Conservation (phyloP, 108 stramenopile genomes). For the Fragilaria crotonensis region DNA sequence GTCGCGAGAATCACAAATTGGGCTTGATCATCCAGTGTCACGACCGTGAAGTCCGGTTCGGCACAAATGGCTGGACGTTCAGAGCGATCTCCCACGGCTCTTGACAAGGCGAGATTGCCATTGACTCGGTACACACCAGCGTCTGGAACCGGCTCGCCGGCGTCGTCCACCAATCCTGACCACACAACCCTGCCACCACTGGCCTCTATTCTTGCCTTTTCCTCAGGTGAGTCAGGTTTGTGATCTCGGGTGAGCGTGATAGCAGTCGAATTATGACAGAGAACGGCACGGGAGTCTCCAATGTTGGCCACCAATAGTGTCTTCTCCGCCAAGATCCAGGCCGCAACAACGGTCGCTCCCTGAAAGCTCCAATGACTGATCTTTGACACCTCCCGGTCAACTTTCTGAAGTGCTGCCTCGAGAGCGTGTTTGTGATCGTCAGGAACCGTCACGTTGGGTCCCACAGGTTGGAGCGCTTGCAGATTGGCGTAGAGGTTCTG, state of each 20-base stretch:
- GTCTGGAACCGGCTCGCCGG: conserved; percentile 40
- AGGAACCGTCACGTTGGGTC: not conserved
- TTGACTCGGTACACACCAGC: conserved; percentile 89
- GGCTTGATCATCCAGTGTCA: conserved; percentile 32
- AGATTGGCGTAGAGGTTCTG: conserved; percentile 73
- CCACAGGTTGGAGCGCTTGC: conserved; percentile 37
- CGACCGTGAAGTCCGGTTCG: conserved; percentile 69
- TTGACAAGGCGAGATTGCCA: conserved; percentile 89
- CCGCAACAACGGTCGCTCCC: conserved; percentile 86
- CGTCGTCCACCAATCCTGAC: conserved; percentile 43
- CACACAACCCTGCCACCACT: conserved; percentile 69
- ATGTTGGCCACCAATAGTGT: conserved; percentile 83
- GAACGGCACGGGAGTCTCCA: conserved; percentile 84
- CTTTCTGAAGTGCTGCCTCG: conserved; percentile 42
- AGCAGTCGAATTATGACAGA: conserved; percentile 56
- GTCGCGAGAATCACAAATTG: conserved; percentile 18
- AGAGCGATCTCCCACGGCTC: conserved; percentile 90
- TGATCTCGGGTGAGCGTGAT: conserved; percentile 77
- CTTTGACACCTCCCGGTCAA: conserved; percentile 55
- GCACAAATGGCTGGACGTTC: conserved; percentile 81
- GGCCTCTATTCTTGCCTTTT: conserved; percentile 50
- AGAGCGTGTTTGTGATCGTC: conserved; percentile 31
- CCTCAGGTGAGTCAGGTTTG: conserved; percentile 66
- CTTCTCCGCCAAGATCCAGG: conserved; percentile 51
- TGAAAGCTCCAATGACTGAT: conserved; percentile 71